Evolutionary conservation across 2,329 filamentous ascomycete genomes (phyloP), one percentile per base, ranked within the genome.

Genomic region (Ascochyta koolunga): DNA sequence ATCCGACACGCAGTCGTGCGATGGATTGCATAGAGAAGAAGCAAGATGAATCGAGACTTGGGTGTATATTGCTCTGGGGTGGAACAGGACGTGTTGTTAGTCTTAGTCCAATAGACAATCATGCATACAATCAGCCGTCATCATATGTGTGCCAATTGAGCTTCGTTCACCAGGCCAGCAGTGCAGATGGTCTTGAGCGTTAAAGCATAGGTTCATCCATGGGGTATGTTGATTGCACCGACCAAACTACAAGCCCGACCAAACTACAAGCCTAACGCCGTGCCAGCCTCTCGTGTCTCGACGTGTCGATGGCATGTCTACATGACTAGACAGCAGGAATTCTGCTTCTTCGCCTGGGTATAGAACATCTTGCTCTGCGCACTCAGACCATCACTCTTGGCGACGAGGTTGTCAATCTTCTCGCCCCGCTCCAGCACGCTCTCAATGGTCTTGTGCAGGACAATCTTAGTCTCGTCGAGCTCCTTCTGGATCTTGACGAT

Each of bases 361-460:
- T 98, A 98, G 76, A 99, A 99, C 89, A 96, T 93, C 84, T 96
- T 98, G 80, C 91, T 96, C 82, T 95, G 90, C 43, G 86, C 85
- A 77, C 91, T 96, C 69, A 99, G 78, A 11, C 88, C 91, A 67
- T 96, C 91, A 69, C 91, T 96, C 86, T 98, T 98, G 61, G 88
- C 88, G 39, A 98, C 93, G 66, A 99, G 78, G 67, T 89, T 90
- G 72, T 98, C 93, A 65, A 99, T 91, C 84, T 97, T 98, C 85
- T 98, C 93, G 36, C 93, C 95, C 58, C 95, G 85, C 81, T 97
- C 89, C 69, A 97, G 77, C 41, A 89, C 87, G 69, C 86, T 90
- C 80, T 96, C 89, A 68, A 96, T 97, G 38, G 95, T 97, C 85
- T 98, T 96, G 80, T 98, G 92, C 67, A 99, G 82, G 55, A 96